These are phyloP conservation scores for Purshia tridentata DNA, from an alignment of 306 rosid genomes.

Conservation along the genomic window DNA sequence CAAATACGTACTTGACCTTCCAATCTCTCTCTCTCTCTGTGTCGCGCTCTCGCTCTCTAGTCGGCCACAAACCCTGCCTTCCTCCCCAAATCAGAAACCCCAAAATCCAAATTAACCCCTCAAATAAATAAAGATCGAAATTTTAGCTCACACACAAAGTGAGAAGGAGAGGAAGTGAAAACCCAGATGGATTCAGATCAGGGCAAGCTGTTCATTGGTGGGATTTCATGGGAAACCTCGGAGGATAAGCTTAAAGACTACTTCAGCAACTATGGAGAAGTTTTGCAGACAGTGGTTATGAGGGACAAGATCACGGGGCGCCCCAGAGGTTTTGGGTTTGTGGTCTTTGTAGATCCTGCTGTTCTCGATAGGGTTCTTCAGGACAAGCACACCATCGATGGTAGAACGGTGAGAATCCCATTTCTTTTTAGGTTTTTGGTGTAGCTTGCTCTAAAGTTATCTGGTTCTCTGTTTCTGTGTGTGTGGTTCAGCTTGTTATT, in stretches of 20 bases:
- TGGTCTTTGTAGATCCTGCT: slow-evolving; percentile 83
- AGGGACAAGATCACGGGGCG: slow-evolving; percentile 75
- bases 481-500: neutral
- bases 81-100: slow-evolving; percentile 14
- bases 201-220: slow-evolving; percentile 93
- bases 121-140: neutral
- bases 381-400: slow-evolving; percentile 83
- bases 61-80: slow-evolving; percentile 47
- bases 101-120: slow-evolving; percentile 10
- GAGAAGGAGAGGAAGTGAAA: neutral
- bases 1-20: slow-evolving; percentile 16
- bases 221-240: slow-evolving; percentile 92
- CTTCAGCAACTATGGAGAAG: slow-evolving; percentile 77
- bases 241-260: slow-evolving; percentile 91
- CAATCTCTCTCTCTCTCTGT: slow-evolving; percentile 2
- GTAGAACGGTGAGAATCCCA: slow-evolving; percentile 63
- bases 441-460: neutral
- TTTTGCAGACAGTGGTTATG: slow-evolving; percentile 81
- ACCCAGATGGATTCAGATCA: slow-evolving; percentile 92
- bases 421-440: neutral
- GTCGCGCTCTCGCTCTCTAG: slow-evolving; percentile 28
- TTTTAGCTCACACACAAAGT: neutral
- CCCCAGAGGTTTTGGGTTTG: slow-evolving; percentile 91
- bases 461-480: neutral
- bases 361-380: slow-evolving; percentile 88